Conservation (phyloP, 441 rosid genomes). For the Erysimum cheiri region DNA sequence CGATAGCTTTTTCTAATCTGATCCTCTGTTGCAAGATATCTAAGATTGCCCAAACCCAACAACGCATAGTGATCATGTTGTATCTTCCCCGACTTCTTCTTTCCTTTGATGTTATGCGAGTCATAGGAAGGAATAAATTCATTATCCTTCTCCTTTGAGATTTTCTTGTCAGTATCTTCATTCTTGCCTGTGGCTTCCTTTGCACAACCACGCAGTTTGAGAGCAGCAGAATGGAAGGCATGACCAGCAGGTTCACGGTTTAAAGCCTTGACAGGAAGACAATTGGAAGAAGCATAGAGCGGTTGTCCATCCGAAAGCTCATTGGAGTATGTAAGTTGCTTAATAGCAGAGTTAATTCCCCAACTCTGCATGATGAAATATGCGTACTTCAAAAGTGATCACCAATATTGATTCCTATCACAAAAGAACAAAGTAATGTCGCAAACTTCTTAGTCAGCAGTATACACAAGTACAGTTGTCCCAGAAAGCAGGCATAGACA, state of each 20-base stretch:
- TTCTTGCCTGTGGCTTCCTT: constrained; percentile 46
- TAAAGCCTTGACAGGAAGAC: constrained; percentile 75
- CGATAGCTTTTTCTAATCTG: constrained; percentile 91
- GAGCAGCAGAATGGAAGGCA: constrained; percentile 83
- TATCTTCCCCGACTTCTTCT: constrained; percentile 51
- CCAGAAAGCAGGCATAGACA: neutral
- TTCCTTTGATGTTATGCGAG: constrained; percentile 76
- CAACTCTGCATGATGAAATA: constrained; percentile 44
- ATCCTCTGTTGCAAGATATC: constrained; percentile 96
- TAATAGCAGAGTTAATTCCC: constrained; percentile 50
- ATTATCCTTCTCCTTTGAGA: constrained; percentile 58
- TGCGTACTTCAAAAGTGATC: neutral
- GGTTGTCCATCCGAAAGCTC: constrained; percentile 79
- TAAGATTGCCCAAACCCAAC: constrained; percentile 81
- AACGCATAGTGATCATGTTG: constrained; percentile 95
- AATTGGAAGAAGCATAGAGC: constrained; percentile 70
- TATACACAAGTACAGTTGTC: neutral
- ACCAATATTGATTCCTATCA: constrained; percentile 22
- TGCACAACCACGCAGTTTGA: constrained; percentile 77
- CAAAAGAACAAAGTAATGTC: constrained; percentile 5
- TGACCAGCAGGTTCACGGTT: constrained; percentile 93
- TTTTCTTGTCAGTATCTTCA: constrained; percentile 56
- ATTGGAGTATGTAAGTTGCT: constrained; percentile 66
- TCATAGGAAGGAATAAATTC: constrained; percentile 68
- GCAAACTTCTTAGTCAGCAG: constrained; percentile 17